Evolutionary conservation across 805 yeast genomes (phyloP).

Genomic region (Myxozyma mucilagina): DNA sequence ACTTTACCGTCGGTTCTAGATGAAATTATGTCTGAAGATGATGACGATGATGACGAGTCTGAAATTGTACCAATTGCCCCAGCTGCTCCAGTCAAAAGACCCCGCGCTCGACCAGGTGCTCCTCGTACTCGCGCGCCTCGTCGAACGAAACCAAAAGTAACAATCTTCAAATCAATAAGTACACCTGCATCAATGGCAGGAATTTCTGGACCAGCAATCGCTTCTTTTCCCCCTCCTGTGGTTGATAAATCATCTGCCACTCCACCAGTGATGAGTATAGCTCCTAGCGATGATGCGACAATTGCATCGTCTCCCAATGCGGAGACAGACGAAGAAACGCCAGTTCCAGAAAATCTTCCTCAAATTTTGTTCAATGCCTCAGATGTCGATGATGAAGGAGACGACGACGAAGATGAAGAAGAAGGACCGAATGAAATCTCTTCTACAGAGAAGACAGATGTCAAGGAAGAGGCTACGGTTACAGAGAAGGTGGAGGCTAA

Average conservation of each 20-base stretch:
- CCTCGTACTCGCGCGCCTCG: neutral
- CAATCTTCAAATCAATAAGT: neutral
- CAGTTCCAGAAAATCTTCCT: neutral
- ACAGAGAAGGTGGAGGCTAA: neutral
- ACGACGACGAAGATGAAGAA: conserved; percentile 1
- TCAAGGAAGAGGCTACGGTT: neutral
- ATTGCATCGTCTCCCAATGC: conserved; percentile 3
- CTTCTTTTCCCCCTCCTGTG: neutral
- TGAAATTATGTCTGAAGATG: conserved; percentile 29
- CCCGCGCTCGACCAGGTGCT: neutral
- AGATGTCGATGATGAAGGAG: conserved; percentile 12
- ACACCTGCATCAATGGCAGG: neutral
- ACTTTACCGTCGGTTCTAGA: conserved; percentile 25
- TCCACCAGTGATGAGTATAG: neutral
- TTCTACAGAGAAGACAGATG: neutral
- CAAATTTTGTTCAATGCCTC: neutral
- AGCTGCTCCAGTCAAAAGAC: neutral
- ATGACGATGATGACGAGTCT: conserved; percentile 6
- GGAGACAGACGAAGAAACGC: neutral
- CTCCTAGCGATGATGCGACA: neutral
- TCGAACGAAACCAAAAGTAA: neutral
- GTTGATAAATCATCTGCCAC: neutral
- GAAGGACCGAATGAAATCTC: neutral
- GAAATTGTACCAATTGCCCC: conserved; percentile 4
- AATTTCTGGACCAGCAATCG: too few relatives aligned